phyloP scores from a whole-genome alignment of 2,329 filamentous ascomycete species.

The Parastagonospora nodorum region DNA sequence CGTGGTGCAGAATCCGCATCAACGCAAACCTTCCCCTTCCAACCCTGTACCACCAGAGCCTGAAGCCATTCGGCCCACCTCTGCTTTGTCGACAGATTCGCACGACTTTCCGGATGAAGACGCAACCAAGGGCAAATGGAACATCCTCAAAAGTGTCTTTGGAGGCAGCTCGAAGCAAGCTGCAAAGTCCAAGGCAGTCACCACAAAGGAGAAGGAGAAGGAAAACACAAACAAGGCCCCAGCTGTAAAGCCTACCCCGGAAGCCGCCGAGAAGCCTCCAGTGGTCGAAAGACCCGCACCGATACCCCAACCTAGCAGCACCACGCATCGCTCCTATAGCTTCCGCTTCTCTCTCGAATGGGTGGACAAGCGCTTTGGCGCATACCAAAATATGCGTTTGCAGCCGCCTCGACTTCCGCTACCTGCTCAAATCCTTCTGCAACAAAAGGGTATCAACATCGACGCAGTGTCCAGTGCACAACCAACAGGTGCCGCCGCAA shows the following conservation, averaged over 20 bases:
- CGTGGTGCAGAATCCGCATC: constrained; percentile 52
- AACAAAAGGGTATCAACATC: constrained; percentile 43
- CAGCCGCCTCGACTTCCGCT: constrained; percentile 70
- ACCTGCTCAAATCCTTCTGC: constrained; percentile 70
- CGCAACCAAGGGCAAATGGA: constrained; percentile 63
- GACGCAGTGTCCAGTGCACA: constrained; percentile 30
- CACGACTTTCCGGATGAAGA: constrained; percentile 43
- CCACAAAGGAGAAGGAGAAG: constrained; percentile 28
- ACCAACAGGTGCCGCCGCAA: constrained; percentile 45
- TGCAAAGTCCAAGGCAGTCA: constrained; percentile 48
- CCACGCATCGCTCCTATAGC: constrained; percentile 64
- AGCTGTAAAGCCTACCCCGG: constrained; percentile 8
- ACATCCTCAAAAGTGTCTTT: constrained; percentile 67
- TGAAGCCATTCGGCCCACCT: constrained; percentile 32
- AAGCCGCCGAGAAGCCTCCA: constrained; percentile 9
- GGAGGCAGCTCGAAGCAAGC: constrained; percentile 52
- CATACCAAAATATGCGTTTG: constrained; percentile 66
- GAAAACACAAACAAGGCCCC: constrained; percentile 22
- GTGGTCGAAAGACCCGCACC: constrained; percentile 36
- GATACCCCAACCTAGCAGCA: constrained; percentile 41
- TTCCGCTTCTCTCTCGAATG: constrained; percentile 79
- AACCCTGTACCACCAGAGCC: constrained; percentile 26
- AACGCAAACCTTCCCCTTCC: constrained; percentile 32
- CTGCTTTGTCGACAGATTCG: constrained; percentile 36
- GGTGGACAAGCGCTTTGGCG: constrained; percentile 61